Evolutionary conservation across 345 rosid genomes (phyloP), one percentile per base, ranked within the genome.

Genomic region (Orychophragmus violaceus): DNA sequence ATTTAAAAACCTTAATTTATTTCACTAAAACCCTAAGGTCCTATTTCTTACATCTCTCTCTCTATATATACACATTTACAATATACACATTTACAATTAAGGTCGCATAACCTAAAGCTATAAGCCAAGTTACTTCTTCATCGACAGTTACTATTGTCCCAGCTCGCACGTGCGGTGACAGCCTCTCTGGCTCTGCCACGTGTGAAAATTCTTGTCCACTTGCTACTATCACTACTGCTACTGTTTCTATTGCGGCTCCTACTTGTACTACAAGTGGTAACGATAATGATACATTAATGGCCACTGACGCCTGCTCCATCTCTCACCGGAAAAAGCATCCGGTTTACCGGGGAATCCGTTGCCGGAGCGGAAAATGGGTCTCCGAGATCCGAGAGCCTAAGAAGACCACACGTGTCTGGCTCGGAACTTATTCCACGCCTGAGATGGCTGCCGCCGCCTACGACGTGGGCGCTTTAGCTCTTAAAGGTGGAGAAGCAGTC

Each of bases 401-500:
- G 48, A 92, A 87, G 67, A 84, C 82, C 82, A 6, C 17, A n/a
- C 88, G 98, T 6, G 85, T 92, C 30, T 92, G 98, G 98, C 95
- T 92, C 0, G 98, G 98, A 3, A 92, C 98, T 3, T 92, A 81
- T 51, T 68, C 84, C 0, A 72, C 81, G 1, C 83, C 95, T 5
- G 98, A 92, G 68, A 92, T 87, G 95, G 98, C 96, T 0, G 98
- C 96, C 0, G 77, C 90, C 0, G 98, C 98, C 4, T 89, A 85
- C 57, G 98, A 92, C 35, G 96, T 85, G 60, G 98, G 91, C 0
- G 90, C 86, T 3, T 60, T 89, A 6, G 95, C 96, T 66, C 82
- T 92, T 12, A 89, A 80, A 75, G 96, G 96, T 0, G 21, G 57
- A 0, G 86, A 87, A 1, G 84, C 85, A 0, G 72, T 36, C 64